Evolutionary conservation across 1,284 basidiomycete genomes (phyloP).

Genomic region (Pholiota adiposa): DNA sequence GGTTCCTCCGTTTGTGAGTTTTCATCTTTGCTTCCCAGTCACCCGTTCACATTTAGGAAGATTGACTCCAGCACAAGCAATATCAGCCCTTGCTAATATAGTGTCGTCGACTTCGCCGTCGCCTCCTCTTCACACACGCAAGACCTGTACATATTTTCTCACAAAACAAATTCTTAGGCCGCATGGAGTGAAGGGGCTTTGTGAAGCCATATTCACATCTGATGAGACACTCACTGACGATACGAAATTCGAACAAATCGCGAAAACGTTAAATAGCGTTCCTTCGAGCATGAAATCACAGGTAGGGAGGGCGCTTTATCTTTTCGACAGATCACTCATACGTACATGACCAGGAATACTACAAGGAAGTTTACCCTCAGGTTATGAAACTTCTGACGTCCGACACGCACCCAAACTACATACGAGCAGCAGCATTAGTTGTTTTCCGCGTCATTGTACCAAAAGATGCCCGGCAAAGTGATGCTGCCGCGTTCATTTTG

Average conservation of each 20-base stretch:
- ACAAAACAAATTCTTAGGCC: constrained; percentile 70
- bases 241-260: constrained; percentile 62
- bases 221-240: constrained; percentile 52
- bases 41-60: constrained; percentile 20
- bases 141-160: constrained; percentile 61
- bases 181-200: constrained; percentile 69
- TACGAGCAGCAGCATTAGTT: constrained; percentile 68
- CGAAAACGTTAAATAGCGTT: constrained; percentile 57
- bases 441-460: constrained; percentile 64
- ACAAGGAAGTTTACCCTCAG: constrained; percentile 53
- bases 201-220: constrained; percentile 68
- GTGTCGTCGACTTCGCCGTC: constrained; percentile 46
- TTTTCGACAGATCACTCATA: not conserved
- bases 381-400: constrained; percentile 47
- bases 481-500: constrained; percentile 41
- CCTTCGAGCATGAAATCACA: constrained; percentile 56
- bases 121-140: constrained; percentile 54
- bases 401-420: constrained; percentile 39
- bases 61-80: constrained; percentile 64
- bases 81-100: constrained; percentile 62
- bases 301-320: constrained; percentile 49
- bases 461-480: constrained; percentile 29
- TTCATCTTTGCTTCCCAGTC: constrained; percentile 14
- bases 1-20: constrained; percentile 63
- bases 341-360: constrained; percentile 60